These are phyloP conservation scores for Oleoguttula mirabilis DNA, from an alignment of 495 filamentous ascomycete species.

Conservation along the genomic window DNA sequence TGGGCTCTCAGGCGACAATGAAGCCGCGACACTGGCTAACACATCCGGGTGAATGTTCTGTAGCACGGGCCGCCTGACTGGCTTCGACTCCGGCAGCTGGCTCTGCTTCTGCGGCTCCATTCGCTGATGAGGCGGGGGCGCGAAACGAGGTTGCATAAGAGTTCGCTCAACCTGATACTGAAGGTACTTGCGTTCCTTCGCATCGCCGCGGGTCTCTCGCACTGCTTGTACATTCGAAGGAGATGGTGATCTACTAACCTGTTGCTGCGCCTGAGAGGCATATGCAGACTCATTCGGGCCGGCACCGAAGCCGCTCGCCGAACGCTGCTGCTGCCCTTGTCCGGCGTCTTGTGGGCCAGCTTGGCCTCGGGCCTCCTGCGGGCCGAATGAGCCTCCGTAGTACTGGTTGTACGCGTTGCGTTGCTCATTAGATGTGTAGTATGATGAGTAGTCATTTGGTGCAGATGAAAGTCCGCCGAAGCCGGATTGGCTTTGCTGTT, in stretches of 20 bases:
- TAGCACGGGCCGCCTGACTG: too few relatives aligned
- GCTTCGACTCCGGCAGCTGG: too few relatives aligned
- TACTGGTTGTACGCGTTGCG: constrained; percentile 67
- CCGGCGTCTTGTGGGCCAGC: constrained; percentile 59
- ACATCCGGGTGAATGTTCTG: too few relatives aligned
- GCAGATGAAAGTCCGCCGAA: constrained; percentile 55
- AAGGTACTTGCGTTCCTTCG: background rate
- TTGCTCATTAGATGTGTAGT: constrained; percentile 70
- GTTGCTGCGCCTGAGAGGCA: constrained; percentile 27
- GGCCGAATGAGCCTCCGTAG: constrained; percentile 60
- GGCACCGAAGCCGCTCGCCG: constrained; percentile 63
- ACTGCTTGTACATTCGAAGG: constrained; percentile 2
- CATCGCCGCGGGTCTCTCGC: background rate
- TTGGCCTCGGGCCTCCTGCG: constrained; percentile 45
- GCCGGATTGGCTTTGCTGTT: constrained; percentile 37
- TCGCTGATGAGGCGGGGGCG: too few relatives aligned
- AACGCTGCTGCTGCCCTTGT: constrained; percentile 56
- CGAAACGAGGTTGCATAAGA: too few relatives aligned
- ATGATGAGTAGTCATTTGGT: constrained; percentile 68
- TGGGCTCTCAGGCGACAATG: too few relatives aligned
- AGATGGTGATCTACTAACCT: constrained; percentile 23
- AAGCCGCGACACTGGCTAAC: too few relatives aligned
- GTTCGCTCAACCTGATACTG: too few relatives aligned
- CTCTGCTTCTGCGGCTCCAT: too few relatives aligned
- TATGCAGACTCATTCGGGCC: constrained; percentile 57